Percentiles rank a stretch among this genome's conserved stretches.
Conservation (phyloP, 148 eudicot species). For the Hydrangea macrophylla region DNA sequence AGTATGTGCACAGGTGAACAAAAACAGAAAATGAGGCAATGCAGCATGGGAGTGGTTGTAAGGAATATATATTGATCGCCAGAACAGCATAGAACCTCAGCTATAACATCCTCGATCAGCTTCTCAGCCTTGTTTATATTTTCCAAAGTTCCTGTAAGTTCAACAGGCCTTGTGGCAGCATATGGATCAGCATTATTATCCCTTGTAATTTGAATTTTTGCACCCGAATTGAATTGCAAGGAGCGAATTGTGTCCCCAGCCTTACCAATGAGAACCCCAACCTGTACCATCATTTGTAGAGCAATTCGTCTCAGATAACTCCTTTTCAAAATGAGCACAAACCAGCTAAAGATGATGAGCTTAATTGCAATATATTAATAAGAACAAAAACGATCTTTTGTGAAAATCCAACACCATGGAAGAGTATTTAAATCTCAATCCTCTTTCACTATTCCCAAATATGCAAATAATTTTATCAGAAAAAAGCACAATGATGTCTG, state of each 20-base stretch:
- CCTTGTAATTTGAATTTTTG: conserved; percentile 87
- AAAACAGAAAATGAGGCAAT: neutral
- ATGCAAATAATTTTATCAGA: too few species aligned
- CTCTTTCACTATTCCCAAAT: too few species aligned
- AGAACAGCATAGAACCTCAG: conserved; percentile 55
- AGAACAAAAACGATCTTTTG: too few species aligned
- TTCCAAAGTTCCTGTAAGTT: conserved; percentile 67
- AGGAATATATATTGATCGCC: conserved; percentile 2
- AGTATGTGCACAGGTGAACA: neutral
- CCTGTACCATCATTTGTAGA: conserved; percentile 42
- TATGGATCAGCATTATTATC: conserved; percentile 89
- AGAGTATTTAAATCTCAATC: neutral
- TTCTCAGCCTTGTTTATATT: conserved; percentile 78
- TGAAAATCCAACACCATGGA: neutral
- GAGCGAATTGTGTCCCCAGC: conserved; percentile 83
- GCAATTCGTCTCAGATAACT: neutral
- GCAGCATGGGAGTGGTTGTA: neutral
- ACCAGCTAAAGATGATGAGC: neutral
- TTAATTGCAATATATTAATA: neutral
- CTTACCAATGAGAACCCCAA: conserved; percentile 97
- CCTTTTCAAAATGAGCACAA: neutral
- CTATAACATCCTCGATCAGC: conserved; percentile 87
- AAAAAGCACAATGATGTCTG: too few species aligned
- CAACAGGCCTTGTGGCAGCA: conserved; percentile 69
- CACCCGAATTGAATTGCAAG: conserved; percentile 87